Base-by-base conservation (phyloP, 2,329 filamentous ascomycete species). In the Fusarium caatingaense region DNA sequence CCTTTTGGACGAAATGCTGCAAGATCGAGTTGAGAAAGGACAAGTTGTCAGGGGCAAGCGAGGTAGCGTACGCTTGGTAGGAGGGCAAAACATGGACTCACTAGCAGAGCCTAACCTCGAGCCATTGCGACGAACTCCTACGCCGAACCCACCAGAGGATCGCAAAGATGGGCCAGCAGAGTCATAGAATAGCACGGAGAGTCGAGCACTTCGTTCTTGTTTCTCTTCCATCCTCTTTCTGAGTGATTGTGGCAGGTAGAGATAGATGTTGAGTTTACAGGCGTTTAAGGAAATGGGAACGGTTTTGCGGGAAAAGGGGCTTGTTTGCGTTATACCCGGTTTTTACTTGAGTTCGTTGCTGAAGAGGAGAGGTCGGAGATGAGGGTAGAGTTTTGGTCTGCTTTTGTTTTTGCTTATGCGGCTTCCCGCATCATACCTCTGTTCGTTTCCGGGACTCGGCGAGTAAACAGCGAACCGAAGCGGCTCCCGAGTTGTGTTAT, bases 1-100 rank as follows among this genome's bases (percentile, higher is more conserved):
- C 74, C 94, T 98, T 83, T 87, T 98, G 27, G 95, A 98, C 75
- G 93, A 97, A 81, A 98, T 98, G 95, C 96, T 98, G 64, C 92
- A 94, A 76, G 92, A 95, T 76, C 89, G 92, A 61, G 92, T 97
- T 56, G 92, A 96, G 73, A 89, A 85, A 55, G 93, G 92, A 23
- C 89, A 93, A 57, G 82, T 93, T 23, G 84, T 93, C 30, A 89
- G 92, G 74, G 86, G 90, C 55, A 82, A 82, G 54, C 85, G 90
- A 64, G 92, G 91, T 42, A 93, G 90, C 75, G 86, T 93, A 53
- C 87, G 89, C 50, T 77, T 92, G 37, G 83, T 85, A 8, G 80
- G 77, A 44, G 84, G 84, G 46, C 78, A 81, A 44, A 85, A 84
- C 75, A 69, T 77, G 37, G 80, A 80, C 41, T 71, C 73, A 13